A percentile compares a stretch with the other conserved stretches of the same genome.
These are phyloP conservation scores for Harringtonia aguacate DNA, from an alignment of 2,329 filamentous ascomycete genomes.

Conservation along the genomic window DNA sequence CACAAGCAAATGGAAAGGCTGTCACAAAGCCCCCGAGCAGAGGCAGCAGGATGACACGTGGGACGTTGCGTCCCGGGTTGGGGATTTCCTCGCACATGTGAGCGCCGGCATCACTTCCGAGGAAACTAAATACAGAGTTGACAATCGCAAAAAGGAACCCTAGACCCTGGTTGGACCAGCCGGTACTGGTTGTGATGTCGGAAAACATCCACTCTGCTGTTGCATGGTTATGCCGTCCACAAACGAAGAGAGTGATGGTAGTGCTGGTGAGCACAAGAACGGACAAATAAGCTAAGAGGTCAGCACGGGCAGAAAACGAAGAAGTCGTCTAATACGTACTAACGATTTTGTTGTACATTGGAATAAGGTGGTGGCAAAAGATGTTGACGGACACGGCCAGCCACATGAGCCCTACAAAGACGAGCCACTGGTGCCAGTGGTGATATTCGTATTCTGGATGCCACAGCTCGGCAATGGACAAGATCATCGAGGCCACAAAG, in stretches of 20 bases:
- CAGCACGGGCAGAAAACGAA: background rate
- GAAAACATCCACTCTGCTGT: conserved; percentile 5
- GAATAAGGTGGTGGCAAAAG: conserved; percentile 6
- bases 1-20: conserved; percentile 7
- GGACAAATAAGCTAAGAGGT: conserved; percentile 1
- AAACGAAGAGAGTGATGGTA: conserved; percentile 33
- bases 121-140: conserved; percentile 7
- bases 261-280: conserved; percentile 52
- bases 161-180: conserved; percentile 7
- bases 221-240: conserved; percentile 3
- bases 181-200: conserved; percentile 3
- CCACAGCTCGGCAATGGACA: conserved; percentile 6
- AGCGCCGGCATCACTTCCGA: conserved; percentile 7
- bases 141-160: conserved; percentile 5
- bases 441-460: conserved; percentile 4
- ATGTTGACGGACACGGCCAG: conserved; percentile 6
- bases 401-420: conserved; percentile 6
- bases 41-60: conserved; percentile 4
- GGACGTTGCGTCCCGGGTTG: conserved; percentile 8
- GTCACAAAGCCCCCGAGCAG: conserved; percentile 5
- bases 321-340: background rate
- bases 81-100: conserved; percentile 10
- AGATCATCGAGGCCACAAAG: conserved; percentile 8
- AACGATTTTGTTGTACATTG: conserved; percentile 6
- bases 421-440: conserved; percentile 7